Evolutionary conservation across 1,284 basidiomycete species (phyloP).

Genomic region (Trametes versicolor): DNA sequence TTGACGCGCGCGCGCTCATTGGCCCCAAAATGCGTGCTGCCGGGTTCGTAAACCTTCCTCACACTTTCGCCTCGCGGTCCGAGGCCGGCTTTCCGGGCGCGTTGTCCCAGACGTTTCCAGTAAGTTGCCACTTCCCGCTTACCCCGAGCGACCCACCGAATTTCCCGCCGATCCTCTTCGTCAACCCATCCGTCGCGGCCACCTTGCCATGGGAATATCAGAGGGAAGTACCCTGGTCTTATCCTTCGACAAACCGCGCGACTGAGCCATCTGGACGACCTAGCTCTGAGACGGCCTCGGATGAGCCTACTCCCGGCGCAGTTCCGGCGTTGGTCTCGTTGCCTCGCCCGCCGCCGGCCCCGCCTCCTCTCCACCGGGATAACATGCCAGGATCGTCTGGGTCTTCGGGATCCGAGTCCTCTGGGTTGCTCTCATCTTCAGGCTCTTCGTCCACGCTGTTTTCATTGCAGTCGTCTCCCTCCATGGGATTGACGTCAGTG

Average conservation of each 20-base stretch:
- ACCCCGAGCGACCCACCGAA: constrained; percentile 43
- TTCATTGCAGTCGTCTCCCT: constrained; percentile 22
- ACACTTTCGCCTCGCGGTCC: constrained; percentile 27
- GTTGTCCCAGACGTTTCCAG: constrained; percentile 10
- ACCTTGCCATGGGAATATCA: constrained; percentile 42
- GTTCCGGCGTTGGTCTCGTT: neutral
- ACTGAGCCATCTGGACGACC: neutral
- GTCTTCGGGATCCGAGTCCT: constrained; percentile 19
- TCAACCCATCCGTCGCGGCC: constrained; percentile 33
- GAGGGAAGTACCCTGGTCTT: constrained; percentile 26
- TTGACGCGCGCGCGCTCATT: constrained; percentile 43
- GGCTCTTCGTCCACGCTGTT: constrained; percentile 27
- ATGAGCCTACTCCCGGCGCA: constrained; percentile 14
- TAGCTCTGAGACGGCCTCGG: constrained; percentile 11
- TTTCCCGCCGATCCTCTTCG: constrained; percentile 45
- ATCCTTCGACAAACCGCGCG: neutral
- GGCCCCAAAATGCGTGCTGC: constrained; percentile 46
- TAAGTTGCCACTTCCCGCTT: constrained; percentile 23
- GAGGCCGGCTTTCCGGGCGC: constrained; percentile 16
- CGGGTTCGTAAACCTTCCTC: constrained; percentile 43
- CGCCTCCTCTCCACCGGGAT: constrained; percentile 5
- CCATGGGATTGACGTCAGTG: constrained; percentile 16
- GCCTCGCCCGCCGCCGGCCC: constrained; percentile 1
- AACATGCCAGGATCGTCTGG: neutral
- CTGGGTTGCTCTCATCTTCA: constrained; percentile 15